These are phyloP conservation scores for Hyphodiscus sp. DNA, from an alignment of 2,329 filamentous ascomycete species.

Conservation along the genomic window DNA sequence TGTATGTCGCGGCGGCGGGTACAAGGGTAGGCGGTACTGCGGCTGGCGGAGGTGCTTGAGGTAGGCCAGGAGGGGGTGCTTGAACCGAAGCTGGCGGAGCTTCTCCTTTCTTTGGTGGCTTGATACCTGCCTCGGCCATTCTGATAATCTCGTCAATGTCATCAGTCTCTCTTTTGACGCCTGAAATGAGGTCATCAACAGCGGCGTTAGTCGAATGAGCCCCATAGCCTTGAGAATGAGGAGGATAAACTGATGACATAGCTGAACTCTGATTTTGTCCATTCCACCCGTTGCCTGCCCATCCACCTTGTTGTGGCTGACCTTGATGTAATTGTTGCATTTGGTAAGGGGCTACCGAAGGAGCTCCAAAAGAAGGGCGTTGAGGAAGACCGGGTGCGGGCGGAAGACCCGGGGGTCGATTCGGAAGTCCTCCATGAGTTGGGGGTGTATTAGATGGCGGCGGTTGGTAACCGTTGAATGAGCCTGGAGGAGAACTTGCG, in stretches of 20 bases:
- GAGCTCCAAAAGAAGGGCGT: conserved; percentile 49
- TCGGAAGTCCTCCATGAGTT: conserved; percentile 35
- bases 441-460: conserved; percentile 36
- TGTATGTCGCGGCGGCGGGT: neutral
- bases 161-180: conserved; percentile 43
- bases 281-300: conserved; percentile 32
- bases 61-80: neutral
- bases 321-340: conserved; percentile 52
- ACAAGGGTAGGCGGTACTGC: conserved; percentile 28
- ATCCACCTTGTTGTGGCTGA: conserved; percentile 30
- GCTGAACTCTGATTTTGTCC: conserved; percentile 32
- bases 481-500: conserved; percentile 34
- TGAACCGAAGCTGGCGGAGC: conserved; percentile 19
- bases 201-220: conserved; percentile 34
- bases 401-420: conserved; percentile 48
- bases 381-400: conserved; percentile 52
- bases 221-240: conserved; percentile 30
- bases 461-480: conserved; percentile 37
- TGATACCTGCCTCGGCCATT: conserved; percentile 56
- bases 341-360: conserved; percentile 40
- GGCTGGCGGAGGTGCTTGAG: conserved; percentile 27
- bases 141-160: conserved; percentile 61
- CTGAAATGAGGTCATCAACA: conserved; percentile 42
- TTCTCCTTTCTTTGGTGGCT: conserved; percentile 37
- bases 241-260: conserved; percentile 33